These are phyloP conservation scores for Gaultheria prostrata DNA, from an alignment of 148 eudicot genomes.

Conservation along the genomic window DNA sequence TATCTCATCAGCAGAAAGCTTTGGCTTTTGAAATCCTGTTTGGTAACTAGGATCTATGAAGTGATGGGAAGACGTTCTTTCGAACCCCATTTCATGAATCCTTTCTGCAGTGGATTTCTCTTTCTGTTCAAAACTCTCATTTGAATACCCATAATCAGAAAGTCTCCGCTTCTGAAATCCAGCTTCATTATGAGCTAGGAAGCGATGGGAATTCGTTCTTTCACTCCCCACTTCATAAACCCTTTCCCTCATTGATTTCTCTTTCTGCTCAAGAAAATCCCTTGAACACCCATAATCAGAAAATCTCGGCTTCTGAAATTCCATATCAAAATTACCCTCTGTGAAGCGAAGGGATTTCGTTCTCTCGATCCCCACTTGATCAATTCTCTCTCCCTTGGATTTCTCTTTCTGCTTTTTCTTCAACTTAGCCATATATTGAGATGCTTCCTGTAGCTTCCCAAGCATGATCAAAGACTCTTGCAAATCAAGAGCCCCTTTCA, in stretches of 20 bases:
- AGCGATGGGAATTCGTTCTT: constrained; percentile 29
- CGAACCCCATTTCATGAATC: not conserved
- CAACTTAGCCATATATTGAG: constrained; percentile 33
- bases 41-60: not conserved
- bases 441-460: constrained; percentile 57
- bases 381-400: constrained; percentile 22
- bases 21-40: not conserved
- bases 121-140: constrained; percentile 54
- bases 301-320: constrained; percentile 35
- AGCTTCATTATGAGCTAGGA: constrained; percentile 23
- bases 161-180: constrained; percentile 26
- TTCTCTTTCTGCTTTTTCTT: constrained; percentile 46
- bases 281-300: constrained; percentile 46
- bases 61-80: not conserved
- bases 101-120: constrained; percentile 11
- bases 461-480: constrained; percentile 70
- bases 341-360: constrained; percentile 27
- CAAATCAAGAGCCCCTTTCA: constrained; percentile 74
- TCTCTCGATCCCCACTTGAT: constrained; percentile 27
- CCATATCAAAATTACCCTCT: constrained; percentile 24
- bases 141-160: constrained; percentile 23
- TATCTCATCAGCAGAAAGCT: constrained; percentile 4
- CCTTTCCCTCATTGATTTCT: constrained; percentile 47
- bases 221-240: constrained; percentile 25
- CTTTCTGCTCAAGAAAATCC: constrained; percentile 55